Base-by-base conservation (phyloP, 1,284 basidiomycete genomes). In the Boletus holoroseus region DNA sequence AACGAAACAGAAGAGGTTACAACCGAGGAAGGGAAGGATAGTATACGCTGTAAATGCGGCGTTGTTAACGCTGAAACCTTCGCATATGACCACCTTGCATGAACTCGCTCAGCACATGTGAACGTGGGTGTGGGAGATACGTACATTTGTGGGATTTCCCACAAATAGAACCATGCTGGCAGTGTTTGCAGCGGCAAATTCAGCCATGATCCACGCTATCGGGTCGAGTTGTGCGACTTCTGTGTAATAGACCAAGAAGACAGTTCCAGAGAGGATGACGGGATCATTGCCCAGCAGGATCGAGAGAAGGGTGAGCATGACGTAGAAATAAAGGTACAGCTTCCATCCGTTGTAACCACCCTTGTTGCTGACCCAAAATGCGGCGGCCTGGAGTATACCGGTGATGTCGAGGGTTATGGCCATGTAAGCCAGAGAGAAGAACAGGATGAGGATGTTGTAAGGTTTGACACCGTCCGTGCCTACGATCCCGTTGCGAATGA, bases 341-440 rank as follows among this genome's bases (percentile, higher is more conserved):
- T 71, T 79, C 55, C 75, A 77, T 13, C 88, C 88, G 28, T 82
- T 83, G 2, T 76, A 71, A 1, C 89, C 87, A 13, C 90, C 84
- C 63, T 78, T 83, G 54, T 84, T 82, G 51, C 86, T 87, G 54
- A 96, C 91, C 76, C 82, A 87, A 68, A 91, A 92, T 0, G 94
- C 94, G 2, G 94, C 81, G 42, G 86, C 89, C 40, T 88, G 83
- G 5, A 98, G 76, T 11, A 95, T 74, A 2, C 95, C 94, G 0
- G 92, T 94, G 7, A 87, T 79, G 63, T 99, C 94, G 34, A 98
- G 78, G 0, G 92, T 92, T 44, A 97, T 88, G 3, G 94, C 85
- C 72, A 98, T 88, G 71, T 98, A 99, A 0, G 94, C 94, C 48
- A 98, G 76, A 2, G 88, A 90, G 57, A 93, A 83, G 71, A 98